Evolutionary conservation across 495 filamentous ascomycete species (phyloP), one percentile per base, ranked within the genome.

Genomic region (Trichoderma orchidacearum): DNA sequence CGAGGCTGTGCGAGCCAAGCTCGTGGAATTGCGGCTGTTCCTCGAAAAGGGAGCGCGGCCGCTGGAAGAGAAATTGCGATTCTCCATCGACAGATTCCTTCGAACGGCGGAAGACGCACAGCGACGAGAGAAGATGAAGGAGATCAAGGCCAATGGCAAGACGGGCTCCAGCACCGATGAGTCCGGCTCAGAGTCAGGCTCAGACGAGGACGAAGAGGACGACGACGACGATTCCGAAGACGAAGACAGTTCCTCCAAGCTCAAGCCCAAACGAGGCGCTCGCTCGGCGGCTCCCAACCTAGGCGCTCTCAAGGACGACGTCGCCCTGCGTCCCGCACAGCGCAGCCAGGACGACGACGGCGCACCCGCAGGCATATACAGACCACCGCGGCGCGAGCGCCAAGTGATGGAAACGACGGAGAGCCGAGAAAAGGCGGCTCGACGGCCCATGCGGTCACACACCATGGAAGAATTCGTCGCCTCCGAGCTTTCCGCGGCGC

Each of bases 1-100:
- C 36, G 59, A 62, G 11, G 75, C 81, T n/a, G 82, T 87, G 1
- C 82, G 91, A 12, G 82, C 84, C 61, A 94, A 94, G 60, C 74
- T 98, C 11, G 81, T 89, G 23, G 90, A 95, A 68, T 73, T 95
- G 35, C 80, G 90, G 12, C 73, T 95, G 2, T 96, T 90, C 63
- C 75, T 97, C 7, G 93, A 97, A 62, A 90, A 87, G 63, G 94
- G 94, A 53, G 86, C 95, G 3, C 80, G 85, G 23, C 91, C 92
- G 1, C 71, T 97, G n/a, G 93, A 98, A 66, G 79, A 80, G 38
- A 85, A 87, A 36, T 67, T 95, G 41, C 88, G 87, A 58, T 94
- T 92, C 69, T 87, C 93, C 66, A 84, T 94, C 60, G 89, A 93
- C 66, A 92, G 92, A 65, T 86, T 96, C 18, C 75, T 98, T 23